Evolutionary conservation across 2,329 filamentous ascomycete genomes (phyloP).

Genomic region (Cryphonectria parasitica): DNA sequence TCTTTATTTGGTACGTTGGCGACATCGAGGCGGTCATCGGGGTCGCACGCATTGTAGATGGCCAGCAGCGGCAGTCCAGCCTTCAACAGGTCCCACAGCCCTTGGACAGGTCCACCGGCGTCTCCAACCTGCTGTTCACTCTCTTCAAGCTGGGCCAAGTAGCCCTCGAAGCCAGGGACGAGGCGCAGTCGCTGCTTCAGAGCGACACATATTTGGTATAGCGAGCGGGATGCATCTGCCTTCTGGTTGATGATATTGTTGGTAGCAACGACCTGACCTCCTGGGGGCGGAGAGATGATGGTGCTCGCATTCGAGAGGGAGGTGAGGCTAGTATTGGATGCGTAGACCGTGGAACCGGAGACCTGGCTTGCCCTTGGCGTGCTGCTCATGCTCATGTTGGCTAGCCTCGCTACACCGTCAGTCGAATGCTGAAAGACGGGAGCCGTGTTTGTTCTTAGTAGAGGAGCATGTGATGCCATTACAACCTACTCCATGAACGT

Average conservation of each 20-base stretch:
- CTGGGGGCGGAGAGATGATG: constrained; percentile 46
- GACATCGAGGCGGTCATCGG: constrained; percentile 68
- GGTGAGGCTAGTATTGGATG: constrained; percentile 56
- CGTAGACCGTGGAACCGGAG: constrained; percentile 62
- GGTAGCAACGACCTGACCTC: constrained; percentile 72
- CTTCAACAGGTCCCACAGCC: constrained; percentile 86
- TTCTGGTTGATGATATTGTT: constrained; percentile 97
- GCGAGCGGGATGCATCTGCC: constrained; percentile 85
- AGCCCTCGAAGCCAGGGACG: constrained; percentile 80
- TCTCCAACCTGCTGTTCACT: constrained; percentile 65
- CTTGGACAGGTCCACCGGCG: constrained; percentile 79
- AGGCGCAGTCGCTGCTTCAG: constrained; percentile 80
- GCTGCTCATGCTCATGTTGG: constrained; percentile 57
- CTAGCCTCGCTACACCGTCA: constrained; percentile 50
- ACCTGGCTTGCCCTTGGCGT: constrained; percentile 63
- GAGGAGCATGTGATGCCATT: constrained; percentile 61
- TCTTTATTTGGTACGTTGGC: constrained; percentile 65
- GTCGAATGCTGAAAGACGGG: constrained; percentile 56
- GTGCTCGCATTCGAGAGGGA: constrained; percentile 52
- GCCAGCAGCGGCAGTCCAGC: constrained; percentile 82
- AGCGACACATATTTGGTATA: constrained; percentile 93
- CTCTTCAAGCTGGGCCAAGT: constrained; percentile 71
- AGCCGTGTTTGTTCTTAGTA: constrained; percentile 62
- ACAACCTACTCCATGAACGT: constrained; percentile 38
- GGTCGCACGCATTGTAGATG: constrained; percentile 85